These are phyloP conservation scores for Malus hybrid DNA, from an alignment of 331 rosid genomes.

Conservation along the genomic window DNA sequence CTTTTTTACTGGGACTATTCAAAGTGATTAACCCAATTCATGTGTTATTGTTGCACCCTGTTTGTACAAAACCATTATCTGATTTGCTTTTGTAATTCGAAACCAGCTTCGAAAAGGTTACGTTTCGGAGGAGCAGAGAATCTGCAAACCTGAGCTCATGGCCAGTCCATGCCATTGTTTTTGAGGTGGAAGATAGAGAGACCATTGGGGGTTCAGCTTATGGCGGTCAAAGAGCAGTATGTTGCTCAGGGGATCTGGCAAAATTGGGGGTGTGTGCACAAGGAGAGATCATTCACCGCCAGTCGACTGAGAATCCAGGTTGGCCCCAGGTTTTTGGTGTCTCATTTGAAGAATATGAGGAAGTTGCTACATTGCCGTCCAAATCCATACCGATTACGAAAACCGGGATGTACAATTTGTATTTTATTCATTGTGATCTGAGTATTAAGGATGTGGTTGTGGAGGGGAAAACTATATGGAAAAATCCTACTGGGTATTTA, in stretches of 20 bases:
- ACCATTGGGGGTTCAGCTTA: constrained; percentile 92
- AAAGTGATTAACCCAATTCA: not conserved
- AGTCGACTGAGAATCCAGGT: constrained; percentile 46
- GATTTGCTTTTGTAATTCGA: constrained; percentile 19
- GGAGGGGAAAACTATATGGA: constrained; percentile 92
- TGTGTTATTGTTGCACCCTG: no score
- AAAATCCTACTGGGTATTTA: constrained; percentile 79
- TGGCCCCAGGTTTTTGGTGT: constrained; percentile 82
- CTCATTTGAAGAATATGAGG: constrained; percentile 46
- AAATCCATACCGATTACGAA: constrained; percentile 54
- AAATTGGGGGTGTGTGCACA: constrained; percentile 77
- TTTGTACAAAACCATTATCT: constrained; percentile 1
- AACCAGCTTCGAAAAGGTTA: constrained; percentile 79
- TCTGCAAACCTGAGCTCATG: constrained; percentile 65
- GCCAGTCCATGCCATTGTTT: constrained; percentile 70
- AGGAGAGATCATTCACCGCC: constrained; percentile 86
- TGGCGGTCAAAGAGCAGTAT: constrained; percentile 98
- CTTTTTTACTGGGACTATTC: not conserved
- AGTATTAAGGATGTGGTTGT: constrained; percentile 60
- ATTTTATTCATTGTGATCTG: constrained; percentile 86
- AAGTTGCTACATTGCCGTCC: constrained; percentile 42
- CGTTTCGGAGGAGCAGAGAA: constrained; percentile 59
- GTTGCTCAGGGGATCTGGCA: constrained; percentile 91
- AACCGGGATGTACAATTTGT: constrained; percentile 97
- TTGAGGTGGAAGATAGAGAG: constrained; percentile 97